Percentiles rank a stretch among this genome's conserved stretches.
phyloP scores from a whole-genome alignment of 768 basidiomycete genomes.

The Amanita thiersii region DNA sequence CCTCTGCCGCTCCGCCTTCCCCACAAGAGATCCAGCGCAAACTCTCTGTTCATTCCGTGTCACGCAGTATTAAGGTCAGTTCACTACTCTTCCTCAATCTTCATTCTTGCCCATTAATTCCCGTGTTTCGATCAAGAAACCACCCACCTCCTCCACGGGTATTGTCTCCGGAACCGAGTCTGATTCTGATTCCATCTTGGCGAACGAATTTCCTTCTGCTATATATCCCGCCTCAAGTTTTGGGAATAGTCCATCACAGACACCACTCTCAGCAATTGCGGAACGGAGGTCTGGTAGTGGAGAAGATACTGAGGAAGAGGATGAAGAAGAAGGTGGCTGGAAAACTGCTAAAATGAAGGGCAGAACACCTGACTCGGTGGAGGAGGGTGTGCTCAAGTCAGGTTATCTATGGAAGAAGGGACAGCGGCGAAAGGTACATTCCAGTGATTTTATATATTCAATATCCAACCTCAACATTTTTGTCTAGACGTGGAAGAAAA shows the following conservation, averaged over 20 bases:
- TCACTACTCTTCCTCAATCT: neutral
- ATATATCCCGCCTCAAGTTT: slow-evolving; percentile 20
- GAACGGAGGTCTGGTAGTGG: slow-evolving; percentile 64
- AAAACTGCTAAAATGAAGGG: slow-evolving; percentile 38
- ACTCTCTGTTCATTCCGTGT: slow-evolving; percentile 65
- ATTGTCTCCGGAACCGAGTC: slow-evolving; percentile 71
- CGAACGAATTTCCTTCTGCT: slow-evolving; percentile 42
- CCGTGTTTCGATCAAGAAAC: slow-evolving; percentile 13
- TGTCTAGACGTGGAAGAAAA: slow-evolving; percentile 91
- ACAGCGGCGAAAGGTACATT: slow-evolving; percentile 84
- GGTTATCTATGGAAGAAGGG: slow-evolving; percentile 99
- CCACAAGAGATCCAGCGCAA: slow-evolving; percentile 84
- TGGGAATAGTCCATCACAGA: slow-evolving; percentile 23
- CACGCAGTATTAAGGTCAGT: slow-evolving; percentile 42
- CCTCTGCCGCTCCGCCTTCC: slow-evolving; percentile 59
- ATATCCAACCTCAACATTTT: slow-evolving; percentile 3
- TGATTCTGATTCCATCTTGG: slow-evolving; percentile 71
- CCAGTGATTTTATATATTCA: slow-evolving; percentile 6
- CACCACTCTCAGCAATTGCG: slow-evolving; percentile 68
- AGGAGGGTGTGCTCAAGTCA: slow-evolving; percentile 74
- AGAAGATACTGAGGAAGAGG: slow-evolving; percentile 73
- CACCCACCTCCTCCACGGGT: slow-evolving; percentile 16
- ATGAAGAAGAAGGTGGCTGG: slow-evolving; percentile 61
- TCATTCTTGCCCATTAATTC: slow-evolving; percentile 6
- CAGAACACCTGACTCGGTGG: slow-evolving; percentile 39